Conservation (phyloP, 2,329 filamentous ascomycete genomes). For the Penicillium expansum region DNA sequence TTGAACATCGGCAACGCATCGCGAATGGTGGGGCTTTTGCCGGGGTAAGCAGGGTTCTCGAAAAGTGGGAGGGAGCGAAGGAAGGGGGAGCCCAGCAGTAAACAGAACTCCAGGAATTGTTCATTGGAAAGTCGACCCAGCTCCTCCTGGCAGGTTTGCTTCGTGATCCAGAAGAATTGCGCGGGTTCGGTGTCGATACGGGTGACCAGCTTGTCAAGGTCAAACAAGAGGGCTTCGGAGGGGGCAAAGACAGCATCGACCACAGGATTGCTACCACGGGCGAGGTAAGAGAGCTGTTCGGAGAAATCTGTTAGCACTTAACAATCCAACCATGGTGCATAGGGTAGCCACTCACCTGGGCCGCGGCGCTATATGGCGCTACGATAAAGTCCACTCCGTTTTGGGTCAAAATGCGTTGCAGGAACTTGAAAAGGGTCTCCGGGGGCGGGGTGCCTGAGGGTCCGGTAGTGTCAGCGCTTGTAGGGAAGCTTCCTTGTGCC, state of each 20-base stretch:
- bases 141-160: conserved; percentile 67
- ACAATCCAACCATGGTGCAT: background rate
- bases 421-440: conserved; percentile 70
- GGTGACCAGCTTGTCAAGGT: conserved; percentile 72
- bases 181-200: conserved; percentile 55
- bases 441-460: conserved; percentile 64
- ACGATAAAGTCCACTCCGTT: conserved; percentile 73
- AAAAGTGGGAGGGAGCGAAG: conserved; percentile 76
- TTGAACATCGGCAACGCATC: conserved; percentile 78
- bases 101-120: conserved; percentile 76
- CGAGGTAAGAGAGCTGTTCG: conserved; percentile 68
- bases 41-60: conserved; percentile 58
- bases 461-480: conserved; percentile 28
- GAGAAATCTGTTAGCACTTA: conserved; percentile 4
- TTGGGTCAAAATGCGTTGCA: conserved; percentile 70
- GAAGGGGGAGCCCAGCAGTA: conserved; percentile 80
- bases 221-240: conserved; percentile 81
- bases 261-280: conserved; percentile 65
- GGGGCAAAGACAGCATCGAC: conserved; percentile 76
- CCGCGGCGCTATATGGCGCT: conserved; percentile 82
- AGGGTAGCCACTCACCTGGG: conserved; percentile 61
- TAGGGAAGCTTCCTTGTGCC: conserved; percentile 1
- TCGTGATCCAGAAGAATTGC: conserved; percentile 62
- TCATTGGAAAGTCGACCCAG: conserved; percentile 64
- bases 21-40: conserved; percentile 60